These are phyloP conservation scores for Bretschneidera sinensis DNA, from an alignment of 345 rosid genomes.

Conservation along the genomic window DNA sequence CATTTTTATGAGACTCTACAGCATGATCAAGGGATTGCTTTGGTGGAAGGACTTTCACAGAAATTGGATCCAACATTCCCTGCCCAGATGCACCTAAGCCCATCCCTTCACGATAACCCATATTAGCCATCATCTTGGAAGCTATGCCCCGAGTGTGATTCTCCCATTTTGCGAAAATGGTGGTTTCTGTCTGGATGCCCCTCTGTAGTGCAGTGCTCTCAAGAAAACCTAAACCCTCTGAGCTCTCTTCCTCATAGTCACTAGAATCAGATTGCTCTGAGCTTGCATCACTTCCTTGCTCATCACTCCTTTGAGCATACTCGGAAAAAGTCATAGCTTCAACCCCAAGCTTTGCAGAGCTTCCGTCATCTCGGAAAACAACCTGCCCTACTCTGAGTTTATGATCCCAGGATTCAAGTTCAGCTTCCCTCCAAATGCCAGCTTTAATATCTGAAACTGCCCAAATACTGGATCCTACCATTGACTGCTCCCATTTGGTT, in stretches of 20 bases:
- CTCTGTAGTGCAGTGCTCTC: slow-evolving; percentile 45
- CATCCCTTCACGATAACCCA: slow-evolving; percentile 96
- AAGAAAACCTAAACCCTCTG: slow-evolving; percentile 67
- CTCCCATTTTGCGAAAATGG: slow-evolving; percentile 90
- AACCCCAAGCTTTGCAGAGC: slow-evolving; percentile 50
- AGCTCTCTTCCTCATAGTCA: slow-evolving; percentile 53
- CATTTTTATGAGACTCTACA: slow-evolving; percentile 38
- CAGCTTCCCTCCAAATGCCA: slow-evolving; percentile 79
- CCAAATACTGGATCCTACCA: slow-evolving; percentile 83
- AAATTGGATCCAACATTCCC: slow-evolving; percentile 73
- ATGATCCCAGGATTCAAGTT: slow-evolving; percentile 91
- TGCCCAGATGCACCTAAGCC: slow-evolving; percentile 85
- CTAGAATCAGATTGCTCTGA: slow-evolving; percentile 52
- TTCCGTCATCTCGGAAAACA: slow-evolving; percentile 71
- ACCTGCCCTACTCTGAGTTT: slow-evolving; percentile 52
- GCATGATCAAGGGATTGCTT: slow-evolving; percentile 86
- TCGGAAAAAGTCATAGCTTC: slow-evolving; percentile 56
- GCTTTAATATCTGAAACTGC: slow-evolving; percentile 53
- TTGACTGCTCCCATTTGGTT: slow-evolving; percentile 60
- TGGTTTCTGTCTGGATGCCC: slow-evolving; percentile 78
- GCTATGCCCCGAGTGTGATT: slow-evolving; percentile 94
- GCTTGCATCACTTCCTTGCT: slow-evolving; percentile 53
- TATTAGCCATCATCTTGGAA: slow-evolving; percentile 93
- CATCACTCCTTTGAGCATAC: slow-evolving; percentile 51
- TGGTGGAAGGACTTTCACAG: slow-evolving; percentile 76